phyloP scores from a whole-genome alignment of 208 protist species.

The Wallacemonas sp. region DNA sequence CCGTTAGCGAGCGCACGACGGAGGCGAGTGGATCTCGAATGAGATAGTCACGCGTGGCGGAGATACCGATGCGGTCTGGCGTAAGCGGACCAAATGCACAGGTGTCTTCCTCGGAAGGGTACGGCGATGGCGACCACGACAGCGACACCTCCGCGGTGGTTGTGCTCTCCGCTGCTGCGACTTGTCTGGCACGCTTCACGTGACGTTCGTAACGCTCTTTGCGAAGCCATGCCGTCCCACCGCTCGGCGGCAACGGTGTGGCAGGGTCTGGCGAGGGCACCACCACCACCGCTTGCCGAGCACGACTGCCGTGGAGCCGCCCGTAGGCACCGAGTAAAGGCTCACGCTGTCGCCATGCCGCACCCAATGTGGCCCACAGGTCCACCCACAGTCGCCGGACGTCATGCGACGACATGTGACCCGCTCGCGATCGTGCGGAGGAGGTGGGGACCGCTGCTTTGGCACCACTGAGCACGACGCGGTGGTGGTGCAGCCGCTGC shows the following conservation, averaged over 20 bases:
- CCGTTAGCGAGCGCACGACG: constrained; percentile 47
- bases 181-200: constrained; percentile 3
- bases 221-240: constrained; percentile 14
- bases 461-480: constrained; percentile 25
- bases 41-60: constrained; percentile 25
- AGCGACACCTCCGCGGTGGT: background rate
- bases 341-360: constrained; percentile 70
- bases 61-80: constrained; percentile 51
- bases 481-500: constrained; percentile 53
- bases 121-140: background rate
- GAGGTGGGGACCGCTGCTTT: background rate
- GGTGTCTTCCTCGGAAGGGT: constrained; percentile 39
- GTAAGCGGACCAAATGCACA: constrained; percentile 72
- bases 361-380: constrained; percentile 60
- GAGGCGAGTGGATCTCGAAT: constrained; percentile 55
- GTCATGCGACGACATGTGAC: constrained; percentile 22
- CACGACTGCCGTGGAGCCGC: constrained; percentile 5
- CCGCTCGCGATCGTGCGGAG: background rate
- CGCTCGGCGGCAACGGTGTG: constrained; percentile 15
- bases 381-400: constrained; percentile 48
- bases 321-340: constrained; percentile 55
- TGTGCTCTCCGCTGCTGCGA: background rate
- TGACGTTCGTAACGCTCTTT: constrained; percentile 20
- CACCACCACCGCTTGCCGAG: background rate
- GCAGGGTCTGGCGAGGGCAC: constrained; percentile 6